Evolutionary conservation across 306 rosid species (phyloP), one percentile per base, ranked within the genome.

Genomic region (Styphnolobium japonicum): DNA sequence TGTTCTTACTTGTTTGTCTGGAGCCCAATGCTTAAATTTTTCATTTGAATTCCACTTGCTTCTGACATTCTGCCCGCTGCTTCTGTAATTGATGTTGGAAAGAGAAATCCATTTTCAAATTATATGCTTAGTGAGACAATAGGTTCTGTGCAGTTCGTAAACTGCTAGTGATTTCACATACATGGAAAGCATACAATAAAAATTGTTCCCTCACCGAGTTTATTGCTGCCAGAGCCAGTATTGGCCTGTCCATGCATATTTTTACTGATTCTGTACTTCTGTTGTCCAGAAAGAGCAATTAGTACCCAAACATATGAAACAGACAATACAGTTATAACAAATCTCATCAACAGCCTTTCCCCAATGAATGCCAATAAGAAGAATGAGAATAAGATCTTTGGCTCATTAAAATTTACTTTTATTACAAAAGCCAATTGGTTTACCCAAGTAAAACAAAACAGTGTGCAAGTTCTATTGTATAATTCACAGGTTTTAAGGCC

Each of bases 201-300:
- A 51, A 25, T 64, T 34, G 22, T 69, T 49, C 10, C 23, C 83
- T 86, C 83, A 93, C 97, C 91, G 6, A 80, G 80, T 88, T 88
- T 93, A 75, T 22, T 82, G 71, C 68, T 55, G 70, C 84, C 81
- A n/a, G n/a, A n/a, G n/a, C n/a, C n/a, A 77, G 79, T 68, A 58
- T 55, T 91, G 37, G 86, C 61, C 74, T 91, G 98, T 56, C 95
- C 96, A 39, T 87, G 90, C 79, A 87, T 78, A 78, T 79, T 88
- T 85, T 84, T 92, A 83, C 96, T 90, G 45, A 93, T 91, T 85
- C 98, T 93, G 76, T 92, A 93, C 80, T 93, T 93, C 97, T 93
- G 92, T 52, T 73, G 51, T 39, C 63, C 79, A 70, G 27, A 80
- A 51, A 34, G 56, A 19, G 22, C 51, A 76, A 52, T 57, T 67